Conservation (phyloP, 331 rosid species). For the Acacia concinna region DNA sequence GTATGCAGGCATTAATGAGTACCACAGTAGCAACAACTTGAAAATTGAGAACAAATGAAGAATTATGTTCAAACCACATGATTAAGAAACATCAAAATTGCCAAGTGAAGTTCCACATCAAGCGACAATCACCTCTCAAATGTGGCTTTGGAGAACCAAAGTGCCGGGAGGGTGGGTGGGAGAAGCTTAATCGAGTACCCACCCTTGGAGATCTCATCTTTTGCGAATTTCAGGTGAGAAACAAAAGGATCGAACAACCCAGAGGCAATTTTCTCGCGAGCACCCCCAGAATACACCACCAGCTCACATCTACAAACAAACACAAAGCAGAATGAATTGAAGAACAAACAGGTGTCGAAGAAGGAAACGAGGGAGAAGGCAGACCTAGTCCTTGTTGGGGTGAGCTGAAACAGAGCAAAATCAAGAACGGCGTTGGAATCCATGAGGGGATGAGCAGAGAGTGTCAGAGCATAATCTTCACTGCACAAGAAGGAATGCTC, state of each 20-base stretch:
- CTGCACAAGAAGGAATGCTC: neutral
- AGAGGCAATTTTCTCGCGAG: constrained; percentile 59
- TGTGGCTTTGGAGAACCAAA: constrained; percentile 62
- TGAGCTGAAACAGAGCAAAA: constrained; percentile 62
- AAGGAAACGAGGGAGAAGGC: neutral
- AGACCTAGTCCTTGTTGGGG: constrained; percentile 61
- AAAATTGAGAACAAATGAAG: constrained; percentile 8
- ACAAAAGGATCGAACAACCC: constrained; percentile 63
- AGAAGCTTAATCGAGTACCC: constrained; percentile 65
- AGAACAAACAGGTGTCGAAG: neutral
- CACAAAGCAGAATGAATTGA: neutral
- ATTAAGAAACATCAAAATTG: neutral
- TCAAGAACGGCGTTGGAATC: constrained; percentile 49
- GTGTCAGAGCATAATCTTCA: constrained; percentile 31
- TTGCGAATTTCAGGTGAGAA: constrained; percentile 53
- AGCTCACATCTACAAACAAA: constrained; percentile 50
- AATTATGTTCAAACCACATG: neutral
- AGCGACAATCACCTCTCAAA: constrained; percentile 51
- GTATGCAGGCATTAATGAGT: neutral
- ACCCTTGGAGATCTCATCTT: constrained; percentile 70
- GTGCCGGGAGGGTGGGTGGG: constrained; percentile 46
- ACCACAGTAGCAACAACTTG: neutral
- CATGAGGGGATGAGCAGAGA: constrained; percentile 22
- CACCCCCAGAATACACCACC: constrained; percentile 46
- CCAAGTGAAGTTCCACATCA: neutral